Evolutionary conservation across 106 monocot species (phyloP).

Genomic region (Vanilla planifolia): DNA sequence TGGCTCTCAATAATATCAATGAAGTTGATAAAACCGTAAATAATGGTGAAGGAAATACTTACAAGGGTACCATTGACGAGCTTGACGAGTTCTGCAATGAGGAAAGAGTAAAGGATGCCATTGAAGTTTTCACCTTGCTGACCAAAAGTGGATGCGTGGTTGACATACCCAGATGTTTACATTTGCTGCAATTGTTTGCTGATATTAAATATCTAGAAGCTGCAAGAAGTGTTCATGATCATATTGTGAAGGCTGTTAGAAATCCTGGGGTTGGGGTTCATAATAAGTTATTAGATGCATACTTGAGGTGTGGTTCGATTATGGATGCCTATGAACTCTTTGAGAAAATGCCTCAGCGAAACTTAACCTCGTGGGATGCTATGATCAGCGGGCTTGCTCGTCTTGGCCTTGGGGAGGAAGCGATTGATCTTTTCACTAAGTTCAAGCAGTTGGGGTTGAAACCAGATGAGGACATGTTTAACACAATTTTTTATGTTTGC

Average conservation of each 20-base stretch:
- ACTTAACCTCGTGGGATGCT: conserved; percentile 82
- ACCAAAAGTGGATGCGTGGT: conserved; percentile 31
- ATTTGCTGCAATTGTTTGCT: conserved; percentile 62
- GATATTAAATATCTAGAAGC: conserved; percentile 50
- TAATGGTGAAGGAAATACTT: conserved; percentile 12
- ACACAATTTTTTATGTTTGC: conserved; percentile 49
- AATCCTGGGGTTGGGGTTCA: conserved; percentile 37
- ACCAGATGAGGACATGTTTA: conserved; percentile 58
- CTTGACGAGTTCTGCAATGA: conserved; percentile 55
- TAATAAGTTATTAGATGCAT: conserved; percentile 77
- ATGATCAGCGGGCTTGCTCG: conserved; percentile 63
- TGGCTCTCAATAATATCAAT: neutral
- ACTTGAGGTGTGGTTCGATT: conserved; percentile 56
- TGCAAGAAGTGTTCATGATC: conserved; percentile 43
- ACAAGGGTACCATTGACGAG: conserved; percentile 54
- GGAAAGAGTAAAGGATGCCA: conserved; percentile 59
- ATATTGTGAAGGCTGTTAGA: conserved; percentile 17
- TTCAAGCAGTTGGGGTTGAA: conserved; percentile 50
- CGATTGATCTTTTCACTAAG: conserved; percentile 55
- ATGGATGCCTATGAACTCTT: conserved; percentile 70
- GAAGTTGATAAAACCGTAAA: conserved; percentile 8
- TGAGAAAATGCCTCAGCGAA: conserved; percentile 57
- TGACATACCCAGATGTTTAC: conserved; percentile 40
- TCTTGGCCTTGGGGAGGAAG: conserved; percentile 70
- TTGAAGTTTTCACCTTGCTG: conserved; percentile 50